A percentile compares a stretch with the other conserved stretches of the same genome.
Evolutionary conservation across 2,329 filamentous ascomycete genomes (phyloP).

Genomic region (Mycocentrospora acerina): DNA sequence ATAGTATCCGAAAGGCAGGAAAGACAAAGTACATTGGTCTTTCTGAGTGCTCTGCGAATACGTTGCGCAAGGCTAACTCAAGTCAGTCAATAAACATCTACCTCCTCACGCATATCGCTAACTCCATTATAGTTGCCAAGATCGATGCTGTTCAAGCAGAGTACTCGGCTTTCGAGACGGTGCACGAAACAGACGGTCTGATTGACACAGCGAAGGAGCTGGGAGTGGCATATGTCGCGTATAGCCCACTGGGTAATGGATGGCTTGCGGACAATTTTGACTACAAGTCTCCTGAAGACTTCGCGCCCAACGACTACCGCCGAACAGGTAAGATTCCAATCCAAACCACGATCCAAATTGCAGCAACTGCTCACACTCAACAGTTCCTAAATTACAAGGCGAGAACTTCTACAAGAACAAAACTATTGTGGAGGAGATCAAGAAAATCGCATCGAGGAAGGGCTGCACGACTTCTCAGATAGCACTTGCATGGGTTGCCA

Average conservation of each 20-base stretch:
- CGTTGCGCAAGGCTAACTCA: slow-evolving; percentile 47
- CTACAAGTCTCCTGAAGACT: slow-evolving; percentile 45
- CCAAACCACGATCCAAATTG: not conserved
- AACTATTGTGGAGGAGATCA: slow-evolving; percentile 28
- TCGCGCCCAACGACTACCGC: slow-evolving; percentile 39
- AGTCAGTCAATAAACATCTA: slow-evolving; percentile 10
- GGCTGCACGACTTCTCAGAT: slow-evolving; percentile 59
- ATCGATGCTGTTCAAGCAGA: slow-evolving; percentile 53
- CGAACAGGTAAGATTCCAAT: slow-evolving; percentile 7
- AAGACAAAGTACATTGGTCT: no score
- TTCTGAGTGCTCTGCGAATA: no score
- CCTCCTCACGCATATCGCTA: no score
- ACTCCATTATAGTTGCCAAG: slow-evolving; percentile 47
- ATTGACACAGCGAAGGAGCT: slow-evolving; percentile 43
- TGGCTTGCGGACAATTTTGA: slow-evolving; percentile 23
- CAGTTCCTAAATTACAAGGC: slow-evolving; percentile 44
- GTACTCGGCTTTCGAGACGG: slow-evolving; percentile 50
- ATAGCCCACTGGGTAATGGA: slow-evolving; percentile 37
- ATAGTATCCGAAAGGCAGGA: no score
- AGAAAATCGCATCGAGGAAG: slow-evolving; percentile 44
- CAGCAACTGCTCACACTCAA: not conserved
- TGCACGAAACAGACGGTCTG: slow-evolving; percentile 44
- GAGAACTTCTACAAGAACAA: slow-evolving; percentile 39
- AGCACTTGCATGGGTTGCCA: slow-evolving; percentile 41
- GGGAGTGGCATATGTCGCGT: slow-evolving; percentile 37